Conservation (phyloP, 768 basidiomycete species). For the Termitomyces sp. region DNA sequence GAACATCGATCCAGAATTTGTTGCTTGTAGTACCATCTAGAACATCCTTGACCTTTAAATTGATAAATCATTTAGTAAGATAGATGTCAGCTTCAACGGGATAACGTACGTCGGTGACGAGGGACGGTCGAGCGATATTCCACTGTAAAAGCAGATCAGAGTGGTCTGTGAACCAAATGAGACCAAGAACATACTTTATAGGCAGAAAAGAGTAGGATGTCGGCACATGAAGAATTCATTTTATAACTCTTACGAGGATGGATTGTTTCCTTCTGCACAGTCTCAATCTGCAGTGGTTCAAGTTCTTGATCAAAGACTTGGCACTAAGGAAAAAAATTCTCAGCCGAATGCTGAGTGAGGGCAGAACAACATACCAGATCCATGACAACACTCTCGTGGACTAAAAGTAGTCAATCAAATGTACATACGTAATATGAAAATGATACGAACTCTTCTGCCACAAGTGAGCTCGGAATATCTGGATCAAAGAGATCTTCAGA, state of each 20-base stretch:
- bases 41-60: conserved; percentile 79
- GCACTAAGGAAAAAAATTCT: conserved; percentile 42
- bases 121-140: conserved; percentile 95
- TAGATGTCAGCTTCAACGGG: neutral
- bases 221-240: conserved; percentile 99
- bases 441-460: conserved; percentile 93
- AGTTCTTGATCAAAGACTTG: conserved; percentile 99
- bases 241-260: conserved; percentile 99
- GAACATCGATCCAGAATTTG: conserved; percentile 98
- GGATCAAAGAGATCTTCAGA: conserved; percentile 97
- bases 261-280: conserved; percentile 99
- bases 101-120: conserved; percentile 80
- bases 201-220: conserved; percentile 94
- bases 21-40: conserved; percentile 97
- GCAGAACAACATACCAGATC: conserved; percentile 51
- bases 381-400: conserved; percentile 91
- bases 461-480: conserved; percentile 99
- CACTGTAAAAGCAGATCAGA: conserved; percentile 45
- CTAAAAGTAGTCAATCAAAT: conserved; percentile 28
- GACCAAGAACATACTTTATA: conserved; percentile 52
- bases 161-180: neutral
- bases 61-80: conserved; percentile 7
- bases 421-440: conserved; percentile 17
- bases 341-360: neutral
- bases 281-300: conserved; percentile 97